A percentile compares a stretch with the other conserved stretches of the same genome.
Conservation (phyloP, 495 filamentous ascomycete species). For the Podospora tetraspora region DNA sequence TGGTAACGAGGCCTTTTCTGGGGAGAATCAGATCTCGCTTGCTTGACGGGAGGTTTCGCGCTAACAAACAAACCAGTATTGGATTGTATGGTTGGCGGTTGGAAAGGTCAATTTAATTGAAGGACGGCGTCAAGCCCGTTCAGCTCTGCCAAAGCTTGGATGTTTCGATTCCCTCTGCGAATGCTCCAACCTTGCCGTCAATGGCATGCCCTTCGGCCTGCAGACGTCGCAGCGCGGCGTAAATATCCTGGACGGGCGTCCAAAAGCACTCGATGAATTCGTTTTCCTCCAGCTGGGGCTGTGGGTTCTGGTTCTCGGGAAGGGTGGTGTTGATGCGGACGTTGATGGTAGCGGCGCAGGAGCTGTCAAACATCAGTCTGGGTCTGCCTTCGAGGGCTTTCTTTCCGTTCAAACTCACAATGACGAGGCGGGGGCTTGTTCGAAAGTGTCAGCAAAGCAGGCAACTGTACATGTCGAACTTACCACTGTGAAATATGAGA, state of each 20-base stretch:
- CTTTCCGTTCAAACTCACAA: slow-evolving; percentile 17
- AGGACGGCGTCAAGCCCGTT: background rate
- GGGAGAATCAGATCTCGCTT: no score
- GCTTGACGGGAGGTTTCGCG: no score
- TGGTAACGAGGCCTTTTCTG: no score
- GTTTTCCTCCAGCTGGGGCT: slow-evolving; percentile 64
- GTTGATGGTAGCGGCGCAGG: slow-evolving; percentile 64
- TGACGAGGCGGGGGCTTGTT: slow-evolving; percentile 32
- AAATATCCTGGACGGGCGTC: slow-evolving; percentile 54
- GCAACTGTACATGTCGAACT: slow-evolving; percentile 6
- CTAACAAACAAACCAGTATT: no score
- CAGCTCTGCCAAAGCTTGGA: background rate
- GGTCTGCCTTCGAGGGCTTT: no score
- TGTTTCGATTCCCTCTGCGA: slow-evolving; percentile 66
- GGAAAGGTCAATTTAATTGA: background rate
- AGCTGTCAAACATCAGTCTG: slow-evolving; percentile 46
- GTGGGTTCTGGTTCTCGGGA: slow-evolving; percentile 54
- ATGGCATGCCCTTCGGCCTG: slow-evolving; percentile 63
- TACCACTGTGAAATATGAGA: slow-evolving; percentile 57
- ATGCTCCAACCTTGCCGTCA: slow-evolving; percentile 65
- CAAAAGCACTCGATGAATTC: slow-evolving; percentile 74
- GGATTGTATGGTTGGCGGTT: no score
- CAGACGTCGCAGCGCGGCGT: slow-evolving; percentile 50
- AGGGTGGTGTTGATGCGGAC: slow-evolving; percentile 57
- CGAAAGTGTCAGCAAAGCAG: background rate